Percentiles rank a stretch among this genome's conserved stretches.
These are phyloP conservation scores for Vinca major DNA, from an alignment of 305 asterid genomes.

Conservation along the genomic window DNA sequence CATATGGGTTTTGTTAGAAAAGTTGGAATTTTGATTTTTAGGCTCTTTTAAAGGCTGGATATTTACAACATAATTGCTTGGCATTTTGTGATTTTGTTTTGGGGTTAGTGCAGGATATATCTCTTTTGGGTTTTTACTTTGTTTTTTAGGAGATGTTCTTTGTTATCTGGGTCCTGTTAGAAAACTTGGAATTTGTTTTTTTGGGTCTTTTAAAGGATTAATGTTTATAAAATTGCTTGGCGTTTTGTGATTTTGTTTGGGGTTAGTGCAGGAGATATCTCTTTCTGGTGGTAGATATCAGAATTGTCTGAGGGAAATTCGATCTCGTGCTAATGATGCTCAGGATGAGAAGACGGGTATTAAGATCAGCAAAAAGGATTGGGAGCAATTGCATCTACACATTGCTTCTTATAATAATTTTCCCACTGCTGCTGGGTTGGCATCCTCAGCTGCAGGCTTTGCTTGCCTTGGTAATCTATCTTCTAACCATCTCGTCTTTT, in stretches of 20 bases:
- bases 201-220: background rate
- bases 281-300: slow-evolving; percentile 88
- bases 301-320: slow-evolving; percentile 81
- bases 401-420: slow-evolving; percentile 87
- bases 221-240: background rate
- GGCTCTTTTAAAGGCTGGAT: too few species aligned
- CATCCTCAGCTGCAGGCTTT: slow-evolving; percentile 97
- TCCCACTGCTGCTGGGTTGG: slow-evolving; percentile 98
- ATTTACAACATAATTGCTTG: too few species aligned
- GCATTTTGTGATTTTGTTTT: too few species aligned
- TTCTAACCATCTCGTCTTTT: background rate
- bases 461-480: slow-evolving; percentile 75
- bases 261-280: slow-evolving; percentile 66
- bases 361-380: slow-evolving; percentile 65
- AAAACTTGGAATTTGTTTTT: too few species aligned
- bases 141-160: too few species aligned
- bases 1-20: too few species aligned
- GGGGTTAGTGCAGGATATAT: too few species aligned
- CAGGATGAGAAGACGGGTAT: slow-evolving; percentile 85
- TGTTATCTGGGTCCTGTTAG: too few species aligned
- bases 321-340: slow-evolving; percentile 72
- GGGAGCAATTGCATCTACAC: slow-evolving; percentile 80
- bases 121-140: too few species aligned
- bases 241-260: slow-evolving; percentile 6
- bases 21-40: too few species aligned